These are phyloP conservation scores for Hymenoscyphus occultus DNA, from an alignment of 2,329 filamentous ascomycete genomes.

Conservation along the genomic window DNA sequence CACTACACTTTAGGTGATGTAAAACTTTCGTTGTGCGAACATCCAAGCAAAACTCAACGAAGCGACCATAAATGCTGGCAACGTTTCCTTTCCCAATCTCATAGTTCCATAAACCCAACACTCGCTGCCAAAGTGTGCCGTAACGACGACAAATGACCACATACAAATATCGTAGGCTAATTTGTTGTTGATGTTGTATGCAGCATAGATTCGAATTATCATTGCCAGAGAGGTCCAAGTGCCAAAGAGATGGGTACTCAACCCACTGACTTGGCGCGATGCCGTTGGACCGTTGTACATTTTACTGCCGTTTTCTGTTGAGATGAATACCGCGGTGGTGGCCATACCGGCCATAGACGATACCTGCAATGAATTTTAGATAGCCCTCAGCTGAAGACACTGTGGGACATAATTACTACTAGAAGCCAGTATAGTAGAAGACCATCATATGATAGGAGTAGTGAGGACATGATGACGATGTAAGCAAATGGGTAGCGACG, in stretches of 20 bases:
- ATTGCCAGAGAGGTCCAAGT: conserved; percentile 66
- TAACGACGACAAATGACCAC: neutral
- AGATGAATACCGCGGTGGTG: neutral
- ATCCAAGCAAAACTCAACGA: neutral
- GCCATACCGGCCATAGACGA: neutral
- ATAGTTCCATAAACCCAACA: conserved; percentile 2
- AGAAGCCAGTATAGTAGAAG: conserved; percentile 1
- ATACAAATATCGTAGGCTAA: conserved; percentile 44
- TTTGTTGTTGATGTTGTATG: conserved; percentile 59
- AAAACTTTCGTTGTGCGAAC: neutral
- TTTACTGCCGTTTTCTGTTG: neutral
- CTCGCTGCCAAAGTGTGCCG: neutral
- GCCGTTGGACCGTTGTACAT: conserved; percentile 3
- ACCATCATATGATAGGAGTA: neutral
- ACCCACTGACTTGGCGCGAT: conserved; percentile 55
- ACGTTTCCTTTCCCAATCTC: neutral
- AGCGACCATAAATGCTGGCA: neutral
- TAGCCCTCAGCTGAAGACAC: neutral
- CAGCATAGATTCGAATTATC: conserved; percentile 60
- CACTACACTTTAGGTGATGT: too few species aligned
- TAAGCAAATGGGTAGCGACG: too few species aligned
- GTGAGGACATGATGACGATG: neutral
- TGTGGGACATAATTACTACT: neutral
- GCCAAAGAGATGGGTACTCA: conserved; percentile 72
- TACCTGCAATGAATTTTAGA: neutral